phyloP scores from a whole-genome alignment of 768 basidiomycete species.

The Hygrocybe coccinea region DNA sequence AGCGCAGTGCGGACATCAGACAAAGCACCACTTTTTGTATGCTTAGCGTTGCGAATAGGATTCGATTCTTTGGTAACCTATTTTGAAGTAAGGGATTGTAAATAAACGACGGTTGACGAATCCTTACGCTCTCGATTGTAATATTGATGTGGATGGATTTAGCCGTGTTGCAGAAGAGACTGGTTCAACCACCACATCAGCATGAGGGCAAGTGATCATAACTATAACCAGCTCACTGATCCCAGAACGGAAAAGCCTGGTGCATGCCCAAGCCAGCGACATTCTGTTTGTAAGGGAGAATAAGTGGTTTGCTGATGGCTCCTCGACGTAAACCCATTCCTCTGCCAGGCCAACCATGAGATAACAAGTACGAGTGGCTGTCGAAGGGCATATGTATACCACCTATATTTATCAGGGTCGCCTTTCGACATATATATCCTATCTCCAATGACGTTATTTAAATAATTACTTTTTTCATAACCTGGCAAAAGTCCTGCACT shows the following conservation, averaged over 20 bases:
- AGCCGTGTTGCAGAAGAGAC: conserved; percentile 78
- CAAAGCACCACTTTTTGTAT: too few relatives aligned
- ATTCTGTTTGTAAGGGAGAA: conserved; percentile 78
- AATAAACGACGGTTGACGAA: conserved; percentile 74
- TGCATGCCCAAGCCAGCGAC: conserved; percentile 88
- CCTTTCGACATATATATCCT: too few relatives aligned
- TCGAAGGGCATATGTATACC: conserved; percentile 63
- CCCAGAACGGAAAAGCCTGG: conserved; percentile 96
- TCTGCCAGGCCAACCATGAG: conserved; percentile 86
- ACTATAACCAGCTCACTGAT: conserved; percentile 75
- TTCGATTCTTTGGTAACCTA: conserved; percentile 21
- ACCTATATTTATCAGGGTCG: too few relatives aligned
- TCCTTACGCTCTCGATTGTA: conserved; percentile 49
- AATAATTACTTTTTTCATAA: too few relatives aligned
- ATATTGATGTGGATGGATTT: conserved; percentile 75
- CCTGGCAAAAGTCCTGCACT: too few relatives aligned
- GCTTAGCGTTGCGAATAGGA: too few relatives aligned
- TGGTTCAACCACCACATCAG: conserved; percentile 28
- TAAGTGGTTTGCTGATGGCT: conserved; percentile 69
- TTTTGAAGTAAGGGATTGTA: conserved; percentile 50
- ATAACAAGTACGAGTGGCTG: conserved; percentile 63
- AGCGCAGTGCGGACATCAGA: background rate
- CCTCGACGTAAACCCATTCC: conserved; percentile 83
- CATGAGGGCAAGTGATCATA: too few relatives aligned
- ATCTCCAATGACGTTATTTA: too few relatives aligned